Base-by-base conservation (phyloP, 768 basidiomycete genomes). In the Amyloporia xantha region DNA sequence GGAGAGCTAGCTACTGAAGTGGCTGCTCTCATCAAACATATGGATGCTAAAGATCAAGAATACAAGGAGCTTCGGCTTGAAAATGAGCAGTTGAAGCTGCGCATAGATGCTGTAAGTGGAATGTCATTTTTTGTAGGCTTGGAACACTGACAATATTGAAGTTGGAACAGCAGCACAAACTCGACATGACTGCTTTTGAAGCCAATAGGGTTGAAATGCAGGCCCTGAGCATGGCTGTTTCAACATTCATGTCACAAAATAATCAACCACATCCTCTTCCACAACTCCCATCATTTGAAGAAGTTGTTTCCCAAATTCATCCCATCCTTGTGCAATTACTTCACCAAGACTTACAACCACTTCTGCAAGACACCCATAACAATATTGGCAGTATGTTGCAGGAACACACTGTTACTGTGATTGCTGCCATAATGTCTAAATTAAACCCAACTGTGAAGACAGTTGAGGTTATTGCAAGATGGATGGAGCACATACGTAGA, bases 31-130 rank as follows among this genome's bases (percentile, higher is more conserved):
- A 38, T 41, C 33, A 17, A n/a, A 19, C 24, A 39, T 24, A 41
- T 51, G 30, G 20, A 41, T 20, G 40, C 41, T 10, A 15, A 39
- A 7, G 40, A 45, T 12, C 17, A 35, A 21, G 55, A 50, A 40
- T 44, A 48, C 9, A 41, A 10, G 19, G 37, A 35, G 11, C 44
- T 59, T 17, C 49, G 30, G 36, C 41, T 50, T 41, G 59, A 63
- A 46, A 63, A 66, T 23, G 49, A 33, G 15, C 25, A 37, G 9
- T 49, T 55, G 19, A 53, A 41, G 39, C 42, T 47, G 5, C 46
- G 50, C 11, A 33, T 66, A 20, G 52, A 39, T 1, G 42, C 54
- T 54, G 66, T 68, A 47, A 13, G 60, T 54, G 19, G 20, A 24
- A 5, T 20, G 3, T n/a, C 1, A 27, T 24, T 3, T 4, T n/a